These are phyloP conservation scores for Dactylellina leptospora DNA, from an alignment of 2,329 filamentous ascomycete species.

Conservation along the genomic window DNA sequence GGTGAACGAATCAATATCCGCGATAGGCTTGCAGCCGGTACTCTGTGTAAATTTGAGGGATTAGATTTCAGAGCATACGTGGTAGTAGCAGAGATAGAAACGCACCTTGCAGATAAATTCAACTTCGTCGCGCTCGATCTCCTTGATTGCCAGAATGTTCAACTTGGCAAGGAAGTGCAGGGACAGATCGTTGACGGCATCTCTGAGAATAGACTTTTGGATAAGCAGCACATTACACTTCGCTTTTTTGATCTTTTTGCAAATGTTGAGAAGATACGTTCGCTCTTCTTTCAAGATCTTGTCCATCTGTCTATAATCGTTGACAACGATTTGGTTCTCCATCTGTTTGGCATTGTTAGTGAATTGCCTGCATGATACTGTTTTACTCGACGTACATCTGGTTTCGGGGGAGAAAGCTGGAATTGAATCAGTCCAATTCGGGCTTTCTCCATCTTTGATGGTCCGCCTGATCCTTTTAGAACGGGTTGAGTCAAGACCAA, in stretches of 20 bases:
- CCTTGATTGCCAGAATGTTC: conserved; percentile 93
- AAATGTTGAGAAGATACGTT: conserved; percentile 96
- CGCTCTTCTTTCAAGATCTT: conserved; percentile 99
- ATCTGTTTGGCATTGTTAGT: conserved; percentile 68
- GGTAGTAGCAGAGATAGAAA: conserved; percentile 25
- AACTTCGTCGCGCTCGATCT: conserved; percentile 97
- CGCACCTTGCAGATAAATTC: conserved; percentile 92
- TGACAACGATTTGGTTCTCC: conserved; percentile 99
- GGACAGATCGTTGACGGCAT: conserved; percentile 96
- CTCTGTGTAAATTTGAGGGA: conserved; percentile 63
- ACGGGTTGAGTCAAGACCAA: conserved; percentile 91
- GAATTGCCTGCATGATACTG: not conserved
- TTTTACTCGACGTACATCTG: conserved; percentile 72
- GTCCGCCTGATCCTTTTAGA: conserved; percentile 91
- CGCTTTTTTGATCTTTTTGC: conserved; percentile 99
- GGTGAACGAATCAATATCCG: conserved; percentile 97
- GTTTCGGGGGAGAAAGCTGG: conserved; percentile 96
- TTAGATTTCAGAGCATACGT: not conserved
- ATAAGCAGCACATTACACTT: conserved; percentile 99
- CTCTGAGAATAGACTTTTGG: conserved; percentile 96
- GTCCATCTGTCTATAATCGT: conserved; percentile 99
- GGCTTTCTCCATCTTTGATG: conserved; percentile 94
- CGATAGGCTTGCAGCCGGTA: conserved; percentile 97
- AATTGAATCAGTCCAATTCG: conserved; percentile 97
- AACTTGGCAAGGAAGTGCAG: conserved; percentile 97